phyloP scores from a whole-genome alignment of 768 basidiomycete genomes.

The Hygrophoropsis aurantiaca region DNA sequence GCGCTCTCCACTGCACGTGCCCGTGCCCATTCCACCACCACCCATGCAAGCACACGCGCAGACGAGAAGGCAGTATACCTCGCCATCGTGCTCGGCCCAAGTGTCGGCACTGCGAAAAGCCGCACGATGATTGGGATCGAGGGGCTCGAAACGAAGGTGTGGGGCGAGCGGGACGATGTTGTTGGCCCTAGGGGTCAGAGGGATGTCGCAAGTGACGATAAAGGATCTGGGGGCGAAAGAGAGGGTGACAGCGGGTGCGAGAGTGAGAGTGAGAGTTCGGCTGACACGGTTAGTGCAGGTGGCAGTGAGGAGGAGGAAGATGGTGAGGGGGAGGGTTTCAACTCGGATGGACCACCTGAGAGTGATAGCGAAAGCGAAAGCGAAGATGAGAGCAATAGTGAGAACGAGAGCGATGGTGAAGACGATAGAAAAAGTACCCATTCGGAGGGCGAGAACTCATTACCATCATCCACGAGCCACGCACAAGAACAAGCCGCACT shows the following conservation, averaged over 20 bases:
- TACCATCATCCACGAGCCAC: conserved; percentile 4
- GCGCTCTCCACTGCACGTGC: conserved; percentile 71
- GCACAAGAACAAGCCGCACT: conserved; percentile 28
- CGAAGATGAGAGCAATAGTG: too few species aligned
- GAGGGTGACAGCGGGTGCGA: conserved; percentile 2
- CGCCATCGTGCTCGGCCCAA: conserved; percentile 66
- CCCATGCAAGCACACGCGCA: conserved; percentile 1
- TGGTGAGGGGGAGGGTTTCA: conserved; percentile 6
- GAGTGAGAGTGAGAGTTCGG: not conserved
- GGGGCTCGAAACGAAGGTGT: conserved; percentile 51
- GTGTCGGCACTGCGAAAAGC: conserved; percentile 57
- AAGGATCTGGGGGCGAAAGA: not conserved
- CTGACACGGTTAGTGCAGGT: conserved; percentile 9
- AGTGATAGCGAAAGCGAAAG: conserved; percentile 7
- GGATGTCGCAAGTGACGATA: not conserved
- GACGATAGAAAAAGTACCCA: too few species aligned
- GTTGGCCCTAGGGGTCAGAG: not conserved
- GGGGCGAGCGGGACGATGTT: conserved; percentile 21
- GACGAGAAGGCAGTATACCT: conserved; percentile 36
- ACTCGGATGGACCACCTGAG: not conserved
- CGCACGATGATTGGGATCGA: conserved; percentile 64
- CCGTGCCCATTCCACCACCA: conserved; percentile 26
- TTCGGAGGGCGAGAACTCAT: too few species aligned
- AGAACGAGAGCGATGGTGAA: conserved; percentile 10
- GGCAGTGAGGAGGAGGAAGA: conserved; percentile 8